Base-by-base conservation (phyloP, 345 rosid genomes). In the Populus simonii region DNA sequence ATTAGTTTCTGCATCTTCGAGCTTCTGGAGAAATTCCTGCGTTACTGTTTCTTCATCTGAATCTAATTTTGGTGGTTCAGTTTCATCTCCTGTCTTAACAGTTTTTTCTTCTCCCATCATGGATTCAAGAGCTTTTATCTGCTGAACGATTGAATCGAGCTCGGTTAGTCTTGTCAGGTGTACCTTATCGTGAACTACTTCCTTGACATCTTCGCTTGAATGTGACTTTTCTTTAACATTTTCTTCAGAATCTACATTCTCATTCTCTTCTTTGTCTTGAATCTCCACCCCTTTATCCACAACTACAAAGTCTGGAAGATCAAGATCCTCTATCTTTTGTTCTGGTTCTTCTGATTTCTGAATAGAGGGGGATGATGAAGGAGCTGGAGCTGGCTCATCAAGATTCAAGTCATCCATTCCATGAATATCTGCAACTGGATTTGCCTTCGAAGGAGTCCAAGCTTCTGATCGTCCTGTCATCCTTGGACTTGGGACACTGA, bases 211-310 rank as follows among this genome's bases (percentile, higher is more conserved):
- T 80, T 90, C 96, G 8, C 89, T 87, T 5, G 91, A 87, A 2
- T 57, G 77, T 0, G 94, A 83, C 81, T 68, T 89, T 39, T 61
- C 89, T 27, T 86, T 89, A 0, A 73, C 45, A 3, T 83, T 83
- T 84, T 80, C 89, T 72, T 89, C 88, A 7, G 93, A 84, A 75
- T 87, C 87, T 74, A 29, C 87, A 41, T 59, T 88, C 18, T 55
- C 72, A 13, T 8, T 71, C 70, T 82, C 85, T 43, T 78, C 78
- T 76, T 87, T 87, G 69, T 85, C 90, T 80, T 89, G 89, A 76
- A 95, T 85, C 89, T 95, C 99, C 25, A 93, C 85, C 78, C 99
- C 99, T 76, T 89, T 93, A 59, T 95, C 98, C 31, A 92, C 98
- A 76, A 93, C 90, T 49, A 93, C 97, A 62, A 92, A 95, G 73